phyloP scores from a whole-genome alignment of 495 filamentous ascomycete genomes.

The Symbiotaphrina buchneri region DNA sequence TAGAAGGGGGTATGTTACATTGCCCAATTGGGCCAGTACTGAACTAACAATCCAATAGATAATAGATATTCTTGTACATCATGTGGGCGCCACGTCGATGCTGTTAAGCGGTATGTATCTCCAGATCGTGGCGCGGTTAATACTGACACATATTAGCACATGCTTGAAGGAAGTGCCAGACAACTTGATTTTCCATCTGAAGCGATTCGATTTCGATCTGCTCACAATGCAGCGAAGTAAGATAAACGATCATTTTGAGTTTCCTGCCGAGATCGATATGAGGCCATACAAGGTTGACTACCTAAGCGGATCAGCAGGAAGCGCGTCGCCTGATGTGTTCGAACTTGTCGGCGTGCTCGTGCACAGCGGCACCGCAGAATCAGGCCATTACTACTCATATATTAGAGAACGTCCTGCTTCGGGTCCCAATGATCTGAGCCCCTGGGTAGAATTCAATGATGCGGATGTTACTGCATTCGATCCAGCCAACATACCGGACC shows the following conservation, averaged over 20 bases:
- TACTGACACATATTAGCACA: slow-evolving; percentile 22
- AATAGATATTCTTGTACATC: slow-evolving; percentile 96
- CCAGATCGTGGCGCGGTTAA: background rate
- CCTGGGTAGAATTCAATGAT: slow-evolving; percentile 91
- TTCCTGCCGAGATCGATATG: slow-evolving; percentile 75
- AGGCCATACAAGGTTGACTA: slow-evolving; percentile 70
- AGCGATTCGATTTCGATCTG: slow-evolving; percentile 90
- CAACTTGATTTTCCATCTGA: slow-evolving; percentile 87
- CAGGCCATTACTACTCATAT: slow-evolving; percentile 94
- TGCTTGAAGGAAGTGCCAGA: slow-evolving; percentile 88
- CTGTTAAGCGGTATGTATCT: slow-evolving; percentile 55
- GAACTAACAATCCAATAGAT: slow-evolving; percentile 21
- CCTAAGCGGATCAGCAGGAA: slow-evolving; percentile 38
- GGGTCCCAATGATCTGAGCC: slow-evolving; percentile 17
- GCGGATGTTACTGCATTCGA: slow-evolving; percentile 58
- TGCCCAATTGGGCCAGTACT: slow-evolving; percentile 1
- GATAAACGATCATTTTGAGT: slow-evolving; percentile 87
- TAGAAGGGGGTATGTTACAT: slow-evolving; percentile 55
- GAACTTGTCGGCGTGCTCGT: slow-evolving; percentile 84
- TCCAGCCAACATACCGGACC: slow-evolving; percentile 39
- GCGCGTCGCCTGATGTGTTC: slow-evolving; percentile 45
- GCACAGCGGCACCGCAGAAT: slow-evolving; percentile 80
- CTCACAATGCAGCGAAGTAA: slow-evolving; percentile 67
- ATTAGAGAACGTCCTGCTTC: slow-evolving; percentile 52
- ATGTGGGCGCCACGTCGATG: slow-evolving; percentile 78